phyloP scores from a whole-genome alignment of 1,139 yeast genomes.

The Taphrina confusa region DNA sequence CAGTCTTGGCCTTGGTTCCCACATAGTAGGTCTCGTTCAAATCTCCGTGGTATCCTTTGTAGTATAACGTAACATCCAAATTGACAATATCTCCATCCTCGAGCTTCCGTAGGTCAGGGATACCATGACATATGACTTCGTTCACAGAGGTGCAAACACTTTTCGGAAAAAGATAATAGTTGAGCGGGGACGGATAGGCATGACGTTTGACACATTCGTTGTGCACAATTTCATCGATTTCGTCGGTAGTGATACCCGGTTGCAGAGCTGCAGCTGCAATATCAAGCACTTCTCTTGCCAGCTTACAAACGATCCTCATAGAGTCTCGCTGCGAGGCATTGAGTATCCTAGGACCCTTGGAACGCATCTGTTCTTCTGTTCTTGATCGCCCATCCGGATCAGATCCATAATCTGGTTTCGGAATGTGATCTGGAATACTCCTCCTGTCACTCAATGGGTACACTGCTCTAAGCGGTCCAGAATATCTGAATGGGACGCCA shows the following conservation, averaged over 20 bases:
- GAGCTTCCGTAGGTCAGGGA: constrained; percentile 83
- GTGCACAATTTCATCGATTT: constrained; percentile 81
- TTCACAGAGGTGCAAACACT: constrained; percentile 87
- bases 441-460: constrained; percentile 81
- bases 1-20: constrained; percentile 77
- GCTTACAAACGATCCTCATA: constrained; percentile 68
- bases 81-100: constrained; percentile 94
- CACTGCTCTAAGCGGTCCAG: constrained; percentile 72
- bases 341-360: constrained; percentile 64
- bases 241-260: constrained; percentile 94
- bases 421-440: constrained; percentile 68
- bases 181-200: constrained; percentile 93
- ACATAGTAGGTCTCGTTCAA: constrained; percentile 95
- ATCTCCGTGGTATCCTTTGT: constrained; percentile 90
- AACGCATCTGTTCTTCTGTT: constrained; percentile 69
- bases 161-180: constrained; percentile 92
- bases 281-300: constrained; percentile 88
- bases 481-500: constrained; percentile 53
- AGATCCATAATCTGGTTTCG: constrained; percentile 78
- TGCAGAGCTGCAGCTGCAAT: constrained; percentile 75
- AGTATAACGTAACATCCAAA: constrained; percentile 80
- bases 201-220: constrained; percentile 83
- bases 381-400: constrained; percentile 67
- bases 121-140: constrained; percentile 95
- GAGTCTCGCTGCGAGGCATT: constrained; percentile 67